phyloP scores from a whole-genome alignment of 2,329 filamentous ascomycete species.

The Tolypocladium nubicola region DNA sequence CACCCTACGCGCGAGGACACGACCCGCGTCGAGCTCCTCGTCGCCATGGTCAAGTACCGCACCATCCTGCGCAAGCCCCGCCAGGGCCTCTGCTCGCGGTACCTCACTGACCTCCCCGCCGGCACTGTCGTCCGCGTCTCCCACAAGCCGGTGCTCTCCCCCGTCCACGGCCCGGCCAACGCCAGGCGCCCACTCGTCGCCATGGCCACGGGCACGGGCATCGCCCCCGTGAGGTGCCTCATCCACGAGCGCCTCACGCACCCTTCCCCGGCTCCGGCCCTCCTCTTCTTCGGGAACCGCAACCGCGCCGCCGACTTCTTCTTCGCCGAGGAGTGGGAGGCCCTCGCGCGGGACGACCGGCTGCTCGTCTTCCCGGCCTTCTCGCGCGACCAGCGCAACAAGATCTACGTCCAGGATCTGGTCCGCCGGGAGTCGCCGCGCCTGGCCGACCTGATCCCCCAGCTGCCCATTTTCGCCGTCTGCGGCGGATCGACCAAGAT shows the following conservation, averaged over 20 bases:
- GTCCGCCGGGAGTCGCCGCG: constrained; percentile 30
- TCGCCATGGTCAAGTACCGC: constrained; percentile 84
- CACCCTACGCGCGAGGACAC: constrained; percentile 11
- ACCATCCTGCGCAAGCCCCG: constrained; percentile 78
- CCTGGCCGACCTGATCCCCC: constrained; percentile 21
- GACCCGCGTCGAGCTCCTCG: constrained; percentile 58
- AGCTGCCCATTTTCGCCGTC: constrained; percentile 36
- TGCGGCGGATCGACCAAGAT: constrained; percentile 49
- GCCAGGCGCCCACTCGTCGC: constrained; percentile 53
- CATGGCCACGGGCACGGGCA: constrained; percentile 75
- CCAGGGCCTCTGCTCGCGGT: constrained; percentile 82
- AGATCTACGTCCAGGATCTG: constrained; percentile 46
- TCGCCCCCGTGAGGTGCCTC: constrained; percentile 75
- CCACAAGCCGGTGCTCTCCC: constrained; percentile 36
- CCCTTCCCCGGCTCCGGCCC: constrained; percentile 22
- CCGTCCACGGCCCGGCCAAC: constrained; percentile 27
- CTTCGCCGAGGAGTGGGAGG: constrained; percentile 66
- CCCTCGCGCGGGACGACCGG: constrained; percentile 2
- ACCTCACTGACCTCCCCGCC: constrained; percentile 55
- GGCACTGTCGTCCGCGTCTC: constrained; percentile 51
- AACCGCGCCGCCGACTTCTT: constrained; percentile 68
- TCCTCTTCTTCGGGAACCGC: constrained; percentile 79
- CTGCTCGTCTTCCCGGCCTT: constrained; percentile 34
- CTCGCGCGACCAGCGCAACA: constrained; percentile 34
- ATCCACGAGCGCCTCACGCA: constrained; percentile 57